A percentile compares a stretch with the other conserved stretches of the same genome.
Conservation (phyloP, 2,329 filamentous ascomycete species). For the Lachnellula arida region DNA sequence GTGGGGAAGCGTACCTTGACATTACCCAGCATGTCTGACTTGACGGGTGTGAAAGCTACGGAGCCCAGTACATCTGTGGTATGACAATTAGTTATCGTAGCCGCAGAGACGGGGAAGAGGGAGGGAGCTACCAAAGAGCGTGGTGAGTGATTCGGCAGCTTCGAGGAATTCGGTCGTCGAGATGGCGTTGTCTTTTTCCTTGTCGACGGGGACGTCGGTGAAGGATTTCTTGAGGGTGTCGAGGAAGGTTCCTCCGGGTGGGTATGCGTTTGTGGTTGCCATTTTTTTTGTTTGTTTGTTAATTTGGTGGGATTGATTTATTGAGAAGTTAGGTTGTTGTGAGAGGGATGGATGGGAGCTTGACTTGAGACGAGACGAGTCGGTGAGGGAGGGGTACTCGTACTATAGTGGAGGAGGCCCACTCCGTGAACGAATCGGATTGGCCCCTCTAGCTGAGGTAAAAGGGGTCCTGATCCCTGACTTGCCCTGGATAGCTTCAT, state of each 20-base stretch:
- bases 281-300: constrained; percentile 8
- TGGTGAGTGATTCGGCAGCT: constrained; percentile 79
- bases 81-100: background rate
- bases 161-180: constrained; percentile 85
- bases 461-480: background rate
- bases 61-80: constrained; percentile 55
- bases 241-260: constrained; percentile 62
- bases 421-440: background rate
- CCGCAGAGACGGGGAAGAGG: background rate
- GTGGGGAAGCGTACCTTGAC: constrained; percentile 65
- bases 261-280: constrained; percentile 26
- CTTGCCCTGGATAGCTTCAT: background rate
- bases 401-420: background rate
- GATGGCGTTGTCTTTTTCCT: constrained; percentile 70
- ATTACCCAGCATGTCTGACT: constrained; percentile 86
- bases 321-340: background rate
- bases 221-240: constrained; percentile 82
- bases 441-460: background rate
- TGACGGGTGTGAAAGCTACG: constrained; percentile 83
- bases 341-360: background rate
- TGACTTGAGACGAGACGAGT: background rate
- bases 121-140: constrained; percentile 67
- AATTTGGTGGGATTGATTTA: background rate
- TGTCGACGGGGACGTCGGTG: constrained; percentile 71
- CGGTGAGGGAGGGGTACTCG: background rate